Percentiles rank a stretch among this genome's conserved stretches.
Conservation (phyloP, 1,284 basidiomycete genomes). For the Sporisorium reilianum region DNA sequence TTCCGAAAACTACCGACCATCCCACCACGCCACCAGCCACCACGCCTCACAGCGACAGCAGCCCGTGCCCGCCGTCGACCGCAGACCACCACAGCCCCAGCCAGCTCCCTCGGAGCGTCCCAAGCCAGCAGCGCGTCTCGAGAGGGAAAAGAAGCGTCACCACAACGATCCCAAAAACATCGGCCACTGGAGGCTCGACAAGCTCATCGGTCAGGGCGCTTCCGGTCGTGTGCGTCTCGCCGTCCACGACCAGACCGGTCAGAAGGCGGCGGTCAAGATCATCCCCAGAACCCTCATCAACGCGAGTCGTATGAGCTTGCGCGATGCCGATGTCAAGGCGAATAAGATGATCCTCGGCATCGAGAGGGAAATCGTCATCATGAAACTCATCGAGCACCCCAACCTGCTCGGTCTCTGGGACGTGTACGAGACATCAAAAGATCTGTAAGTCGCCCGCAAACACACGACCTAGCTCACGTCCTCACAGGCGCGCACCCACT, state of each 20-base stretch:
- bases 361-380: slow-evolving; percentile 97
- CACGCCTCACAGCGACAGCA: slow-evolving; percentile 45
- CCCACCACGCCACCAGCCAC: slow-evolving; percentile 34
- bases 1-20: slow-evolving; percentile 41
- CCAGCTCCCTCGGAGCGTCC: slow-evolving; percentile 25
- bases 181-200: slow-evolving; percentile 92
- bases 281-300: slow-evolving; percentile 86
- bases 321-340: slow-evolving; percentile 76
- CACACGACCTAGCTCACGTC: too few relatives aligned
- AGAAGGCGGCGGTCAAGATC: slow-evolving; percentile 96
- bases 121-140: slow-evolving; percentile 60
- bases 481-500: too few relatives aligned
- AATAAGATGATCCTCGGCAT: slow-evolving; percentile 89
- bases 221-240: slow-evolving; percentile 88
- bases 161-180: slow-evolving; percentile 74
- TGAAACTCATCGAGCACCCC: slow-evolving; percentile 98
- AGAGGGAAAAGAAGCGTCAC: slow-evolving; percentile 70
- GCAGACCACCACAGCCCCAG: slow-evolving; percentile 32
- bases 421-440: slow-evolving; percentile 93
- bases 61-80: slow-evolving; percentile 33
- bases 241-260: slow-evolving; percentile 85
- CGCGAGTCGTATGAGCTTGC: slow-evolving; percentile 78
- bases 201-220: slow-evolving; percentile 90
- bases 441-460: slow-evolving; percentile 75
- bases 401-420: slow-evolving; percentile 95